Evolutionary conservation across 208 protist genomes (phyloP).

Genomic region (Borovskyia barvae): DNA sequence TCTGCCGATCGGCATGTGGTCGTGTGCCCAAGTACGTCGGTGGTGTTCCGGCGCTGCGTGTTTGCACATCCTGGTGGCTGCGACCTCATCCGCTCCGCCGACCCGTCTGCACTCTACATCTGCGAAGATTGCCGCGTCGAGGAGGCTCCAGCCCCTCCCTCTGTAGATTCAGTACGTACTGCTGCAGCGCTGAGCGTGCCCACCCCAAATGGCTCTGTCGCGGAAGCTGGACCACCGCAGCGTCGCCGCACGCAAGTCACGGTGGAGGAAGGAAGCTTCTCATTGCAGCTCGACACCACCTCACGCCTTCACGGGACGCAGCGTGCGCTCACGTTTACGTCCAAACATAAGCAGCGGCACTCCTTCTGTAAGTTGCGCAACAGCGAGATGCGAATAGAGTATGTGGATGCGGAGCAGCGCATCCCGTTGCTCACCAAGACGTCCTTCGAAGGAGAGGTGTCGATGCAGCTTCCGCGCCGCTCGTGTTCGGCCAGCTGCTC

Average conservation of each 20-base stretch:
- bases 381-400: slow-evolving; percentile 18
- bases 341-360: slow-evolving; percentile 13
- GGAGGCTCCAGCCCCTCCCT: not conserved
- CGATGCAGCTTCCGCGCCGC: slow-evolving; percentile 16
- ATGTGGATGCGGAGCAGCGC: slow-evolving; percentile 15
- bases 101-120: slow-evolving; percentile 5
- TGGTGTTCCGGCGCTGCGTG: slow-evolving; percentile 46
- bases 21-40: slow-evolving; percentile 36
- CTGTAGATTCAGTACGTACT: too few relatives aligned
- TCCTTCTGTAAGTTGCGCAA: slow-evolving; percentile 21
- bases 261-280: slow-evolving; percentile 17
- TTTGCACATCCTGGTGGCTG: slow-evolving; percentile 20
- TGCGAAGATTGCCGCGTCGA: slow-evolving; percentile 26
- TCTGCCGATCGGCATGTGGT: slow-evolving; percentile 34
- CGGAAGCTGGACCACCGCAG: not conserved
- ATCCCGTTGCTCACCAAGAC: slow-evolving; percentile 22
- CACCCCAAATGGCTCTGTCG: not conserved
- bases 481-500: slow-evolving; percentile 25
- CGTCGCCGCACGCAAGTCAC: slow-evolving; percentile 13
- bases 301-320: slow-evolving; percentile 10
- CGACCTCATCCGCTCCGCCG: slow-evolving; percentile 21
- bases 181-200: not conserved
- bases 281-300: slow-evolving; percentile 11
- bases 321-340: slow-evolving; percentile 7
- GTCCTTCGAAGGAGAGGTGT: slow-evolving; percentile 17